Conservation (phyloP, 2,329 filamentous ascomycete species). For the Aspergillus ochraceus region DNA sequence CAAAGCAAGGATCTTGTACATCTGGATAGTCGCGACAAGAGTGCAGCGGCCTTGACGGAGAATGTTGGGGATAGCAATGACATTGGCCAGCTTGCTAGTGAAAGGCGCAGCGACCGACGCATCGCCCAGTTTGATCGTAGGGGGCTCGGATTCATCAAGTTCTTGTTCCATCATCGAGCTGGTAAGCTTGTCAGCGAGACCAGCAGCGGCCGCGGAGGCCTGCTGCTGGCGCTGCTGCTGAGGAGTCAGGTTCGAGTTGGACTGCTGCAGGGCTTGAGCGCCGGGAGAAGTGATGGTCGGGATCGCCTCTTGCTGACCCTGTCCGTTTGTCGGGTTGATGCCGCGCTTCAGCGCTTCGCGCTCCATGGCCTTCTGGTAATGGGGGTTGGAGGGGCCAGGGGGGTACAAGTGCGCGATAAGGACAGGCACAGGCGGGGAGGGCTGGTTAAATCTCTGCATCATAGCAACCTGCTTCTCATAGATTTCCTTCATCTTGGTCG, state of each 20-base stretch:
- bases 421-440: constrained; percentile 84
- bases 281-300: constrained; percentile 68
- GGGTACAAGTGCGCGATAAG: constrained; percentile 94
- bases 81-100: constrained; percentile 95
- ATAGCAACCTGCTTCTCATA: constrained; percentile 93
- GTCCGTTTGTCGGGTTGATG: constrained; percentile 52
- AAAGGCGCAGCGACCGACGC: constrained; percentile 96
- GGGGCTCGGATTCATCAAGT: constrained; percentile 84
- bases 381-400: constrained; percentile 85
- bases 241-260: constrained; percentile 48
- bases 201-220: constrained; percentile 69
- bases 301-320: constrained; percentile 56
- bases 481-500: constrained; percentile 96
- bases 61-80: constrained; percentile 96
- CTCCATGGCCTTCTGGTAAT: constrained; percentile 88
- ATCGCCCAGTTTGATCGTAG: constrained; percentile 94
- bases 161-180: constrained; percentile 87
- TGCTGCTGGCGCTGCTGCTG: constrained; percentile 55
- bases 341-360: constrained; percentile 80
- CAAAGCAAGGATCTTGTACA: constrained; percentile 99
- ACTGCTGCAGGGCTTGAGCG: constrained; percentile 60
- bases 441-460: constrained; percentile 95
- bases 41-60: constrained; percentile 97
- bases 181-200: constrained; percentile 83
- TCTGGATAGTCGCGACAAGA: constrained; percentile 96